Evolutionary conservation across 169 alveolate genomes (phyloP).

Genomic region (Plasmodium gaboni): DNA sequence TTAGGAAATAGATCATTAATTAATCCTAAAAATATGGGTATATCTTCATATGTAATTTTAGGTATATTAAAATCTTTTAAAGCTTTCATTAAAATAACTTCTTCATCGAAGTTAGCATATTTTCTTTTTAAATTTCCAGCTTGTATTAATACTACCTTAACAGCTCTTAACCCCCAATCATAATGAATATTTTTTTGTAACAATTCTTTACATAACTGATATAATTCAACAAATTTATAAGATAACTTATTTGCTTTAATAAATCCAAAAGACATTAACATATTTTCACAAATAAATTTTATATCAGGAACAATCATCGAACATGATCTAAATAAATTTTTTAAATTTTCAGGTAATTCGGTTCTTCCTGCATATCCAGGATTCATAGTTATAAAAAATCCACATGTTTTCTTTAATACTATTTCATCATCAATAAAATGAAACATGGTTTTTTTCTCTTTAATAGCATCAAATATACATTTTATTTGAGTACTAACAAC

Average conservation of each 20-base stretch:
- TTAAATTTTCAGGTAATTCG: conserved; percentile 97
- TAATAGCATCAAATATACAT: conserved; percentile 94
- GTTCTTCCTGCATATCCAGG: conserved; percentile 99
- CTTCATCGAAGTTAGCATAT: conserved; percentile 94
- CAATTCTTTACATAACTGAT: conserved; percentile 90
- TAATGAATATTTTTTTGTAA: conserved; percentile 95
- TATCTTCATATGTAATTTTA: conserved; percentile 93
- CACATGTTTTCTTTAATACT: conserved; percentile 84
- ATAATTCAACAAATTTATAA: conserved; percentile 94
- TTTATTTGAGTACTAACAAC: conserved; percentile 97
- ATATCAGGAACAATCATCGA: conserved; percentile 98
- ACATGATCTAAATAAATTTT: conserved; percentile 95
- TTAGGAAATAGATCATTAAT: conserved; percentile 96
- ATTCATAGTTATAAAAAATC: conserved; percentile 94
- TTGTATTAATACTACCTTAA: conserved; percentile 95
- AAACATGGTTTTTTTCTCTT: conserved; percentile 84
- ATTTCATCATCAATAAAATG: conserved; percentile 88
- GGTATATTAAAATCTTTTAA: conserved; percentile 97
- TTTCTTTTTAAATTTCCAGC: conserved; percentile 97
- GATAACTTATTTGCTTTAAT: conserved; percentile 93
- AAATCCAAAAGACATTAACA: conserved; percentile 98
- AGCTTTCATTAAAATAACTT: conserved; percentile 95
- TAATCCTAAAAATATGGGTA: conserved; percentile 94
- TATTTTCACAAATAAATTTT: conserved; percentile 95
- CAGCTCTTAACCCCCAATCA: conserved; percentile 98